Evolutionary conservation across 108 stramenopile species (phyloP).

Genomic region (Skeletonema tropicum): DNA sequence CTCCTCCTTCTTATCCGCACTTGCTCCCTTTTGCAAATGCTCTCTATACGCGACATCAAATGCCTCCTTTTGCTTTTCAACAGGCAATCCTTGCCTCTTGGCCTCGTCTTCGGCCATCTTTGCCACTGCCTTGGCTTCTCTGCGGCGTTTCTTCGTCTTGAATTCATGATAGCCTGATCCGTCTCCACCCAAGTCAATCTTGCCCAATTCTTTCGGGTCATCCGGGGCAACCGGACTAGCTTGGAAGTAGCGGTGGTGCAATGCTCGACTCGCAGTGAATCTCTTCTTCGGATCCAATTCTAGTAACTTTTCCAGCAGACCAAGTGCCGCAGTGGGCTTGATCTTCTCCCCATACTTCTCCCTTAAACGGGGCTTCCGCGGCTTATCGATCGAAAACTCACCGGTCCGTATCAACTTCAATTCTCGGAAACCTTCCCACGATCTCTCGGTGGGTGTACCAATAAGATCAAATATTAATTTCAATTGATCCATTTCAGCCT

Average conservation of each 20-base stretch:
- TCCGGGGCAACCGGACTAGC: conserved; percentile 66
- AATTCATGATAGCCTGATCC: conserved; percentile 85
- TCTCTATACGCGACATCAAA: conserved; percentile 69
- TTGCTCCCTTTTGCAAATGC: conserved; percentile 71
- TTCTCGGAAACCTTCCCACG: conserved; percentile 73
- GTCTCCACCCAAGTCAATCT: conserved; percentile 51
- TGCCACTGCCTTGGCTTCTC: conserved; percentile 79
- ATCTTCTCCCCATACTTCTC: conserved; percentile 73
- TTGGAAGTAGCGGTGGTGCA: conserved; percentile 70
- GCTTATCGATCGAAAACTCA: conserved; percentile 60
- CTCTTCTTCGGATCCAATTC: conserved; percentile 84
- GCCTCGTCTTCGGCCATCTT: conserved; percentile 64
- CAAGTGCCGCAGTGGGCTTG: conserved; percentile 54
- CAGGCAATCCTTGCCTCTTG: conserved; percentile 50
- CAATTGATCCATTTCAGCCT: conserved; percentile 92
- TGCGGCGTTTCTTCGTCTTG: conserved; percentile 85
- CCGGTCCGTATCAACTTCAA: conserved; percentile 68
- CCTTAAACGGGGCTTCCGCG: conserved; percentile 47
- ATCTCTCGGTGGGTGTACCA: conserved; percentile 70
- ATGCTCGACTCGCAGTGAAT: conserved; percentile 61
- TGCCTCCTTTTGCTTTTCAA: conserved; percentile 75
- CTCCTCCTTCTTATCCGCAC: conserved; percentile 42
- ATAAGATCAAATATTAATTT: conserved; percentile 81
- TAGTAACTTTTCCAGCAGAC: conserved; percentile 78
- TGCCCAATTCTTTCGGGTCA: conserved; percentile 71